Percentiles rank a stretch among this genome's conserved stretches.
Evolutionary conservation across 2,329 filamentous ascomycete species (phyloP).

Genomic region (Lasiodiplodia gonubiensis): DNA sequence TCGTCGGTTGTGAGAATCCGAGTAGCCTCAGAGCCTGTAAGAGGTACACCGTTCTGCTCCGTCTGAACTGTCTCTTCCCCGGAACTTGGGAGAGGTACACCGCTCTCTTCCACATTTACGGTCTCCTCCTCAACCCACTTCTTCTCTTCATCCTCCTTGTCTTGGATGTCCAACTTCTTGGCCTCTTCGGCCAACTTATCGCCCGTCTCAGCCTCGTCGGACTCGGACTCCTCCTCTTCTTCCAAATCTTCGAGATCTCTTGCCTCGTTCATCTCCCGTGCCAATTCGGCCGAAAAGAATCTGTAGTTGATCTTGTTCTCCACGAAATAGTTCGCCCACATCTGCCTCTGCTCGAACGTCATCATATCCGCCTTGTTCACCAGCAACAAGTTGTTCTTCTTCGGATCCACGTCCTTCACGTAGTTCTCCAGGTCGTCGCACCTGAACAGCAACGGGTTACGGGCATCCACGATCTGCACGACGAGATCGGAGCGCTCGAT

Average conservation of each 20-base stretch:
- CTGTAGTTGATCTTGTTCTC: conserved; percentile 83
- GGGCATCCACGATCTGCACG: conserved; percentile 97
- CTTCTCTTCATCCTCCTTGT: conserved; percentile 49
- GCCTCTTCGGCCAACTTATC: conserved; percentile 53
- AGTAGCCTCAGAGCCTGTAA: conserved; percentile 54
- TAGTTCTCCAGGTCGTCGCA: conserved; percentile 93
- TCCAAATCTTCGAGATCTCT: conserved; percentile 61
- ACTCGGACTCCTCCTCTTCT: conserved; percentile 50
- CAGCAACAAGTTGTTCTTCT: conserved; percentile 87
- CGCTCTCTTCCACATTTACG: conserved; percentile 42
- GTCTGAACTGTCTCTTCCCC: conserved; percentile 46
- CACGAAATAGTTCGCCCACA: conserved; percentile 88
- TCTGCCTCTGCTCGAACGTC: conserved; percentile 78
- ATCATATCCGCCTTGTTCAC: conserved; percentile 99
- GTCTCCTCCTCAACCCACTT: conserved; percentile 50
- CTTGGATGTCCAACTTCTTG: conserved; percentile 54
- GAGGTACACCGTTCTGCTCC: conserved; percentile 40
- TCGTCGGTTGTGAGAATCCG: conserved; percentile 92
- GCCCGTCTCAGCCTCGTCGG: conserved; percentile 53
- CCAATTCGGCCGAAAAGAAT: conserved; percentile 94
- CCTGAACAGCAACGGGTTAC: conserved; percentile 91
- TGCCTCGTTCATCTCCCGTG: conserved; percentile 85
- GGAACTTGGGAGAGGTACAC: conserved; percentile 44
- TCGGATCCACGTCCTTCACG: conserved; percentile 87
- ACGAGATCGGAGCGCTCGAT: conserved; percentile 95